phyloP scores from a whole-genome alignment of 257 asterid species.

The Dorcoceras hygrometricum region DNA sequence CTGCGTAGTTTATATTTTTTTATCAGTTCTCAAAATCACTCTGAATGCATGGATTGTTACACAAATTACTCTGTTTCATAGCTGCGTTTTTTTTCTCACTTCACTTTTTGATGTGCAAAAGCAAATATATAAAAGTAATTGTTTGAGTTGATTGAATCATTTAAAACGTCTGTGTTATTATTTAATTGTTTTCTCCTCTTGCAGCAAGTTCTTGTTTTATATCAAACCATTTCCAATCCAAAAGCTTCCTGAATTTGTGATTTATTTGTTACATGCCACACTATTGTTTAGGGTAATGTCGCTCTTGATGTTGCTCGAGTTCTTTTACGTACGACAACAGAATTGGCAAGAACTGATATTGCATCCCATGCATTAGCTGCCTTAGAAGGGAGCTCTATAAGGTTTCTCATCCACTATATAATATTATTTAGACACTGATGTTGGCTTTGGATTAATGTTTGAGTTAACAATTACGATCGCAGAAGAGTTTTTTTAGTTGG shows the following conservation, averaged over 20 bases:
- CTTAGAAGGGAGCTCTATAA: slow-evolving; percentile 66
- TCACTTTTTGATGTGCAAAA: slow-evolving; percentile 3
- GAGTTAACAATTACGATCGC: slow-evolving; percentile 23
- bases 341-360: slow-evolving; percentile 82
- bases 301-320: slow-evolving; percentile 95
- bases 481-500: slow-evolving; percentile 96
- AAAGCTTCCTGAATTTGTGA: not conserved
- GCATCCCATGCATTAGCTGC: slow-evolving; percentile 78
- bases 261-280: slow-evolving; percentile 9
- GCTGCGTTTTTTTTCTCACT: not conserved
- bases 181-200: no score
- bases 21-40: not conserved
- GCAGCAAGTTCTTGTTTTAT: not conserved
- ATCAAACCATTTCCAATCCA: slow-evolving; percentile 9
- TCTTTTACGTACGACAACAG: slow-evolving; percentile 72
- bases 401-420: slow-evolving; percentile 39
- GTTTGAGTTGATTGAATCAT: slow-evolving; percentile 1
- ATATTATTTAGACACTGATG: not conserved
- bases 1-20: not conserved
- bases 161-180: not conserved
- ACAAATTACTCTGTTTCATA: not conserved
- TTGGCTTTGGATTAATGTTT: slow-evolving; percentile 13
- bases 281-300: slow-evolving; percentile 72
- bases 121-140: not conserved
- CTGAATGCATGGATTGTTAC: slow-evolving; percentile 6